Conservation (phyloP, 1,139 yeast genomes). For the Suhomyces yuchorum region DNA sequence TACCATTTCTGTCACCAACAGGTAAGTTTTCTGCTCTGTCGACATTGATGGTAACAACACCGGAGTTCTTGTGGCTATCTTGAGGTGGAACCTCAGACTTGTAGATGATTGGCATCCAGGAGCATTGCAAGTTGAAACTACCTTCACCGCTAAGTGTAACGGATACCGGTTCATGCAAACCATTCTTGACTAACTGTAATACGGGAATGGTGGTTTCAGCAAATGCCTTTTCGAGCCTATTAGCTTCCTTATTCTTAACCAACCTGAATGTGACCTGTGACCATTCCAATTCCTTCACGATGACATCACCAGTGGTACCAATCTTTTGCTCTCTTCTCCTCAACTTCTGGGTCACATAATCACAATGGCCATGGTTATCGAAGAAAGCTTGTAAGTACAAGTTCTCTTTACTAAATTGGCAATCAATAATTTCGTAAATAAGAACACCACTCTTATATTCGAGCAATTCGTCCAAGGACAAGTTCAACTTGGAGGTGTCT, state of each 20-base stretch:
- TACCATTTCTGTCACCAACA: slow-evolving; percentile 86
- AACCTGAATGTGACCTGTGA: slow-evolving; percentile 67
- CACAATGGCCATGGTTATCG: slow-evolving; percentile 70
- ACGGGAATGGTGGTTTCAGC: slow-evolving; percentile 73
- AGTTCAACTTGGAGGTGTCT: slow-evolving; percentile 45
- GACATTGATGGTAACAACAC: slow-evolving; percentile 66
- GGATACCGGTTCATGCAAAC: slow-evolving; percentile 59
- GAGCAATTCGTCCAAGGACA: slow-evolving; percentile 64
- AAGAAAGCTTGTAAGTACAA: slow-evolving; percentile 71
- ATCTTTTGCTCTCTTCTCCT: slow-evolving; percentile 42
- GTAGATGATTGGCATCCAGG: slow-evolving; percentile 75
- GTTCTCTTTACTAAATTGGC: slow-evolving; percentile 53
- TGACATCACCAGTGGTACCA: slow-evolving; percentile 69
- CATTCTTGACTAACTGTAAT: slow-evolving; percentile 61
- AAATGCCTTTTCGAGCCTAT: slow-evolving; percentile 58
- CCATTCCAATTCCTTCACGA: slow-evolving; percentile 75
- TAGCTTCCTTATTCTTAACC: slow-evolving; percentile 52
- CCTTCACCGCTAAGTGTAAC: slow-evolving; percentile 52
- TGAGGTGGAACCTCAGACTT: slow-evolving; percentile 64
- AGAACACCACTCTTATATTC: slow-evolving; percentile 75
- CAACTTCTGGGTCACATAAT: slow-evolving; percentile 55
- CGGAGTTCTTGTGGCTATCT: slow-evolving; percentile 77
- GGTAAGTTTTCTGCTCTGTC: slow-evolving; percentile 69
- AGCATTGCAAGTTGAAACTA: slow-evolving; percentile 58
- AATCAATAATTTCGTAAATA: slow-evolving; percentile 64